These are phyloP conservation scores for Coemansia sp. DNA, from an alignment of 371 early-diverging fungal species.

Conservation along the genomic window DNA sequence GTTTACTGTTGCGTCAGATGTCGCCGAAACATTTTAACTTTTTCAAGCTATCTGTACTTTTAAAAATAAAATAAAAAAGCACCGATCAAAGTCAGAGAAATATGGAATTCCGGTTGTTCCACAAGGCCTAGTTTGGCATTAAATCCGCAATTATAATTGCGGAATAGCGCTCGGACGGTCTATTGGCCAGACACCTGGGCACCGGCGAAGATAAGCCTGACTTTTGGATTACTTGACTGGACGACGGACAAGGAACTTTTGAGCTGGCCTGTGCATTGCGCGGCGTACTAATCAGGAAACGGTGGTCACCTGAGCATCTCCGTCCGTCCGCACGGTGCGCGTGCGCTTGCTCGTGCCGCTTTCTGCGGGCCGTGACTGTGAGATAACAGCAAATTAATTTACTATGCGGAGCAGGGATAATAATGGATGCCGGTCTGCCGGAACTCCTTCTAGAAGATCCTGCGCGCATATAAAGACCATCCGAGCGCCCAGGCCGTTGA, in stretches of 20 bases:
- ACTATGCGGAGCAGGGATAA: background rate
- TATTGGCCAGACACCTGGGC: background rate
- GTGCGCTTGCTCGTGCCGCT: background rate
- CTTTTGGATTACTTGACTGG: background rate
- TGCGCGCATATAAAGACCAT: conserved; percentile 4
- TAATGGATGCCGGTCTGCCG: background rate
- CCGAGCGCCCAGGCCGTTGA: background rate
- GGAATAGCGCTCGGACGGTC: background rate
- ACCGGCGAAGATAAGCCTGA: background rate
- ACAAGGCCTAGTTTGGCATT: background rate
- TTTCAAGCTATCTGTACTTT: no score
- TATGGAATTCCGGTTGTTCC: background rate
- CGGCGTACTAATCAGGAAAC: background rate
- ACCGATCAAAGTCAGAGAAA: background rate
- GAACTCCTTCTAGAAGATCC: background rate
- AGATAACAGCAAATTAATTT: background rate
- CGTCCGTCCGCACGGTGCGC: background rate
- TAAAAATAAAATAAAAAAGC: background rate
- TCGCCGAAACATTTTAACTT: conserved; percentile 29
- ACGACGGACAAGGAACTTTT: background rate
- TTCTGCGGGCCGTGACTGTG: background rate
- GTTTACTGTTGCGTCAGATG: conserved; percentile 55
- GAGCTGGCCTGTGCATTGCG: background rate
- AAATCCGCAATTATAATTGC: background rate
- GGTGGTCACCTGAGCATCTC: background rate